These are phyloP conservation scores for Luvunga scandens DNA, from an alignment of 345 rosid species.

Conservation along the genomic window DNA sequence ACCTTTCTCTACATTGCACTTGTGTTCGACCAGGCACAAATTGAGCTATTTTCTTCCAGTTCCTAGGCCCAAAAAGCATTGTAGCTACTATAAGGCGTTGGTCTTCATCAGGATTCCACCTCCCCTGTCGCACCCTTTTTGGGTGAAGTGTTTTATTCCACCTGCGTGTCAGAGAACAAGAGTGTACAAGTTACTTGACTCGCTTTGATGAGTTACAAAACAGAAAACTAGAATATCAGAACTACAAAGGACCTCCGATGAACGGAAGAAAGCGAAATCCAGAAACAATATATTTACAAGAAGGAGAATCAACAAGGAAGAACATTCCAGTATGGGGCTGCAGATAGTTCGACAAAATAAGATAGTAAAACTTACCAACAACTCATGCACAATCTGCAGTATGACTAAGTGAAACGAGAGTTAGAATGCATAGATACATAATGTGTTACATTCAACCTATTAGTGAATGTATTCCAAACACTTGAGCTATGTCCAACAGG, in stretches of 20 bases:
- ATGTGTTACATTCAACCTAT: neutral
- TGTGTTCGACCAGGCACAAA: conserved; percentile 85
- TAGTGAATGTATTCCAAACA: neutral
- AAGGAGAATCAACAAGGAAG: neutral
- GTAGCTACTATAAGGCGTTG: conserved; percentile 76
- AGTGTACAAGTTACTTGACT: neutral
- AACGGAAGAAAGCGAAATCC: neutral
- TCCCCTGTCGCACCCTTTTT: conserved; percentile 48
- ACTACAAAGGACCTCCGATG: neutral
- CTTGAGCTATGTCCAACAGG: neutral
- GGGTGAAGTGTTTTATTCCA: conserved; percentile 81
- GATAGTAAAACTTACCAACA: neutral
- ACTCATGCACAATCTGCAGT: neutral
- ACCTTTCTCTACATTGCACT: conserved; percentile 88
- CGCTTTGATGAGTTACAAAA: neutral
- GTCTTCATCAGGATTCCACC: conserved; percentile 65
- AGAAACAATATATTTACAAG: neutral
- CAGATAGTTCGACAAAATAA: neutral
- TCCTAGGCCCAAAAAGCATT: conserved; percentile 72
- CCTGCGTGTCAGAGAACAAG: conserved; percentile 35
- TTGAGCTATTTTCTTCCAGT: conserved; percentile 75
- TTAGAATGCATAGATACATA: neutral
- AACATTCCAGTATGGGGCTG: neutral
- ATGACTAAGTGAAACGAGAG: neutral
- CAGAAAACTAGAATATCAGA: neutral